These are phyloP conservation scores for Trichocladium uniseriatum DNA, from an alignment of 495 filamentous ascomycete genomes.

Conservation along the genomic window DNA sequence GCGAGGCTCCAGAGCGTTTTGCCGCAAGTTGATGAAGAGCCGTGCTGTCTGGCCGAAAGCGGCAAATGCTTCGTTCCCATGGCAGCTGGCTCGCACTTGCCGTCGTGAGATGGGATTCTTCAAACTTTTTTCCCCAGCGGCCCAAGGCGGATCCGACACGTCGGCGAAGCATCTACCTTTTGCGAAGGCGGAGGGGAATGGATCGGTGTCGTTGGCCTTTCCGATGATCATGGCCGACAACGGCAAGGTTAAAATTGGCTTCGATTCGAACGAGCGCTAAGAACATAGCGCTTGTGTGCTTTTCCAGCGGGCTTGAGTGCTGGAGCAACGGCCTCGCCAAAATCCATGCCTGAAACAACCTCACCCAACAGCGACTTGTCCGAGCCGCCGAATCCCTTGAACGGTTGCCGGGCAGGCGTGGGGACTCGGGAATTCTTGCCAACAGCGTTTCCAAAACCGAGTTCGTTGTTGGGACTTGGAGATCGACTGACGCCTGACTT, in stretches of 20 bases:
- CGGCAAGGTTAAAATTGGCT: too few species aligned
- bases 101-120: too few species aligned
- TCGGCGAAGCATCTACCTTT: slow-evolving; percentile 9
- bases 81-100: too few species aligned
- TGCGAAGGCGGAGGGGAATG: not conserved
- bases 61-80: too few species aligned
- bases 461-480: too few species aligned
- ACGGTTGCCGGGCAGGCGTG: not conserved
- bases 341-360: not conserved
- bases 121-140: too few species aligned
- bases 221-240: too few species aligned
- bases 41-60: not conserved
- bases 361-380: not conserved
- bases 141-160: slow-evolving; percentile 7
- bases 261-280: not conserved
- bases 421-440: not conserved
- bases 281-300: not conserved
- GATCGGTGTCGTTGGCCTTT: slow-evolving; percentile 4
- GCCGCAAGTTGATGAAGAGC: slow-evolving; percentile 16
- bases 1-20: slow-evolving; percentile 8
- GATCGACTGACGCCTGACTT: too few species aligned
- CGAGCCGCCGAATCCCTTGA: not conserved
- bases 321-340: too few species aligned
- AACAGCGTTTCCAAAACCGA: too few species aligned
- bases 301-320: not conserved